Evolutionary conservation across 768 basidiomycete species (phyloP).

Genomic region (Symmetrospora coprosmae): DNA sequence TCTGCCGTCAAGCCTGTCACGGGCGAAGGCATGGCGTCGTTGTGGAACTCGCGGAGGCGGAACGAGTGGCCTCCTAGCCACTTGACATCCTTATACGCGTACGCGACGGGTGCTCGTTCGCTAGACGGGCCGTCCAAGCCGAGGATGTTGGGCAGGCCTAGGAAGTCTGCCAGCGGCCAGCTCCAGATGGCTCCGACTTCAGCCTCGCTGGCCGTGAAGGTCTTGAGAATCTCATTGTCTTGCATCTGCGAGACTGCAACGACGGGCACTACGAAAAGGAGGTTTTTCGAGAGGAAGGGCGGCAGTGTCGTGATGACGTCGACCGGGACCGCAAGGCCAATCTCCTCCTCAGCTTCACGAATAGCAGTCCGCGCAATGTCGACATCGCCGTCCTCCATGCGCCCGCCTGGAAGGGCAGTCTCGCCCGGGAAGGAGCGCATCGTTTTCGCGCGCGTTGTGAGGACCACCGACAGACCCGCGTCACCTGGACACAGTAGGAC

Average conservation of each 20-base stretch:
- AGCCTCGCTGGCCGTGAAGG: constrained; percentile 18
- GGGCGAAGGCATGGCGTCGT: constrained; percentile 10
- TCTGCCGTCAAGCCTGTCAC: constrained; percentile 31
- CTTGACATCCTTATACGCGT: constrained; percentile 3
- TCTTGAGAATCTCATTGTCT: not conserved
- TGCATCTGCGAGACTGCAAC: constrained; percentile 22
- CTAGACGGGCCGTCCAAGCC: not conserved
- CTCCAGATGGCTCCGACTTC: constrained; percentile 30
- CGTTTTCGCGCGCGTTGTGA: constrained; percentile 27
- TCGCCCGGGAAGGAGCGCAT: constrained; percentile 30
- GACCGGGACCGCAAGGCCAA: constrained; percentile 12
- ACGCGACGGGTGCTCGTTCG: not conserved
- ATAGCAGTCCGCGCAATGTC: constrained; percentile 25
- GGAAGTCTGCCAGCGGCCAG: constrained; percentile 10
- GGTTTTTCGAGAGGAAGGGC: constrained; percentile 28
- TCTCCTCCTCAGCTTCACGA: constrained; percentile 31
- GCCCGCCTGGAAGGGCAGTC: constrained; percentile 30
- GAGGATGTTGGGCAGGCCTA: constrained; percentile 1
- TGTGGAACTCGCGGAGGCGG: constrained; percentile 27
- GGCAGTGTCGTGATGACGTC: constrained; percentile 26
- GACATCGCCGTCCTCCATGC: constrained; percentile 23
- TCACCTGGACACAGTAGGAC: constrained; percentile 26
- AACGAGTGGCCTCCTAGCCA: constrained; percentile 14
- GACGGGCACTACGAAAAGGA: constrained; percentile 30
- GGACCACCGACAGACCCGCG: constrained; percentile 16